Evolutionary conservation across 345 rosid species (phyloP), one percentile per base, ranked within the genome.

Genomic region (Anastatica hierochuntica): DNA sequence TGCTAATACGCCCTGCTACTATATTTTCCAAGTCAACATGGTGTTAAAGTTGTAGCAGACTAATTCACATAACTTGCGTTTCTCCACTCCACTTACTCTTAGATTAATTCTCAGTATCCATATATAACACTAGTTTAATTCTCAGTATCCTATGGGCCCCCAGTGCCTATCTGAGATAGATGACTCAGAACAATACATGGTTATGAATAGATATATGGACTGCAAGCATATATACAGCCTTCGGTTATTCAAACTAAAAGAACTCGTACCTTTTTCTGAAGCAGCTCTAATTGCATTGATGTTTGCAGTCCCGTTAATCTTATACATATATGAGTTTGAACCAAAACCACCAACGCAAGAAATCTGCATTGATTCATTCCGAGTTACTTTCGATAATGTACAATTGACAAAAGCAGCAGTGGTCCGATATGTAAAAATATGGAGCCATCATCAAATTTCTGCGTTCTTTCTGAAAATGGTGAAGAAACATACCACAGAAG

Each of bases 301-400:
- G 73, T 94, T 88, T 45, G 97, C 94, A 49, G 99, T 83, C 19
- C 99, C 99, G 3, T 94, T 94, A 59, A 83, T 81, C 75, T 94
- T 88, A 63, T 94, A 85, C 99, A 94, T 94, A 41, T 83, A 66
- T 41, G 97, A 76, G 64, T 85, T 78, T 31, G 97, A 85, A 60
- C 99, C 99, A 72, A 94, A 94, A 43, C 97, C 95, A 24, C 99
- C 97, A 49, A 85, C 81, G 53, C 95, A 94, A 33, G 99, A 94
- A 11, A 94, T 76, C 99, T 94, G 68, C 14, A 68, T 46, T 14
- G 26, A 36, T 62, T 36, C 36, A 55, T 46, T 43, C 49, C 24
- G 0, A 51, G 37, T 39, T 17, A 49, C 21, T 43, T 30, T n/a
- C 1, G 21, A 43, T 31, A 30, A 43, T n/a, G 15, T 14, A 36